Conservation (phyloP, 148 eudicot species). For the Simmondsia chinensis region DNA sequence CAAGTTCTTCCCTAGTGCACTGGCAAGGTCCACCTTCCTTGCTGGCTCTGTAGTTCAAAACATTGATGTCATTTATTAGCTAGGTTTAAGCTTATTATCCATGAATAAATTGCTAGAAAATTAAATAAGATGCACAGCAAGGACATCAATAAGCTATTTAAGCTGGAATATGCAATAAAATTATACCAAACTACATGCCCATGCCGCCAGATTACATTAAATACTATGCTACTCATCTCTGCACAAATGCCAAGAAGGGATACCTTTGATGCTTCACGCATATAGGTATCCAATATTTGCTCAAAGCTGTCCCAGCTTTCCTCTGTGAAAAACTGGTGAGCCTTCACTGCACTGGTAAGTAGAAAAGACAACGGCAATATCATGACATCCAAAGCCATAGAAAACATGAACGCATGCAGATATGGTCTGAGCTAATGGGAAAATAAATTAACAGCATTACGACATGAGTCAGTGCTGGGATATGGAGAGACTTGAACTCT, state of each 20-base stretch:
- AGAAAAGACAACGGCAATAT: slow-evolving; percentile 40
- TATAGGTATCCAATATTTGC: slow-evolving; percentile 83
- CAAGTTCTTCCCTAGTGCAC: too few relatives aligned
- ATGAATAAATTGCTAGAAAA: too few relatives aligned
- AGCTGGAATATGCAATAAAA: too few relatives aligned
- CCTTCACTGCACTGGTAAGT: slow-evolving; percentile 83
- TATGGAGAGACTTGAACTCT: slow-evolving; percentile 99
- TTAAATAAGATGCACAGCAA: too few relatives aligned
- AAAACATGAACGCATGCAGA: slow-evolving; percentile 5
- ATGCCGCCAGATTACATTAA: too few relatives aligned
- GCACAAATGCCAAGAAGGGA: background rate
- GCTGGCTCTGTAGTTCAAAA: too few relatives aligned
- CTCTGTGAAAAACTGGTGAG: slow-evolving; percentile 86
- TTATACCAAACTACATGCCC: too few relatives aligned
- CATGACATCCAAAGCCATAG: slow-evolving; percentile 21
- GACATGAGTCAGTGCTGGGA: slow-evolving; percentile 43
- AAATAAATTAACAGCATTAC: background rate
- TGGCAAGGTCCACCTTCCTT: too few relatives aligned
- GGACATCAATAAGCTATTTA: too few relatives aligned
- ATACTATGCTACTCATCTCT: background rate
- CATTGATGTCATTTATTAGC: too few relatives aligned
- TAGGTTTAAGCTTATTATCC: too few relatives aligned
- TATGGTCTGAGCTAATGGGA: slow-evolving; percentile 4
- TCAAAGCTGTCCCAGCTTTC: slow-evolving; percentile 85
- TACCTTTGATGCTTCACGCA: slow-evolving; percentile 98